A percentile compares a stretch with the other conserved stretches of the same genome.
Conservation (phyloP, 306 rosid species). For the Corylus heterophylla region DNA sequence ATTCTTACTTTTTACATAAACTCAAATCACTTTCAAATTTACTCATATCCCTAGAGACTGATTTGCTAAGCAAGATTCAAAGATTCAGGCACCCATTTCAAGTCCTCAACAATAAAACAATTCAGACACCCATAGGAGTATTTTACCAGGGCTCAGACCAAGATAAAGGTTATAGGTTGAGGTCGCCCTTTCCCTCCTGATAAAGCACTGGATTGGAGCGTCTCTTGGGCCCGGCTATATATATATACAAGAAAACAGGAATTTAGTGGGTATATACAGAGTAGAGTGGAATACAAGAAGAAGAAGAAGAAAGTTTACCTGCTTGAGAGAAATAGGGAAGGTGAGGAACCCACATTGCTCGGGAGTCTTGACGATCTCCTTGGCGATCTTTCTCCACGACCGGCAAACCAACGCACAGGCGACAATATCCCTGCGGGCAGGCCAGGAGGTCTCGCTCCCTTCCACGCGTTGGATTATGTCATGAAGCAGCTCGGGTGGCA, state of each 20-base stretch:
- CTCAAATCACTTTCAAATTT: no score
- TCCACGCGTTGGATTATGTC: conserved; percentile 90
- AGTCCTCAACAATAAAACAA: background rate
- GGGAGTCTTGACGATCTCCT: conserved; percentile 74
- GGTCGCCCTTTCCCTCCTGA: conserved; percentile 77
- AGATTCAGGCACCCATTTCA: conserved; percentile 1
- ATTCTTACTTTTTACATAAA: no score
- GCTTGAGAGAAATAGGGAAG: conserved; percentile 88
- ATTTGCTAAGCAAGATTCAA: background rate
- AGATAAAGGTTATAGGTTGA: conserved; percentile 80
- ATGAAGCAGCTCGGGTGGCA: conserved; percentile 79
- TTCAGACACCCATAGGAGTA: conserved; percentile 7
- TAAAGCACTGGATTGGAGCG: conserved; percentile 80
- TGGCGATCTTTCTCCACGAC: conserved; percentile 77
- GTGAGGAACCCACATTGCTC: conserved; percentile 81
- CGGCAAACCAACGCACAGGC: conserved; percentile 91
- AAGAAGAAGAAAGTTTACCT: conserved; percentile 43
- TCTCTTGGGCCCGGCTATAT: conserved; percentile 86
- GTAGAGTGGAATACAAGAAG: conserved; percentile 1
- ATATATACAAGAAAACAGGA: background rate
- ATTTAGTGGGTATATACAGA: background rate
- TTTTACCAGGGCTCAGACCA: conserved; percentile 92
- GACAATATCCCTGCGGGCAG: conserved; percentile 69
- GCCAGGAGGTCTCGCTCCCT: conserved; percentile 77
- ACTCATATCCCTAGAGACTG: background rate